Evolutionary conservation across 345 rosid genomes (phyloP).

Genomic region (Odontarrhena argentea): DNA sequence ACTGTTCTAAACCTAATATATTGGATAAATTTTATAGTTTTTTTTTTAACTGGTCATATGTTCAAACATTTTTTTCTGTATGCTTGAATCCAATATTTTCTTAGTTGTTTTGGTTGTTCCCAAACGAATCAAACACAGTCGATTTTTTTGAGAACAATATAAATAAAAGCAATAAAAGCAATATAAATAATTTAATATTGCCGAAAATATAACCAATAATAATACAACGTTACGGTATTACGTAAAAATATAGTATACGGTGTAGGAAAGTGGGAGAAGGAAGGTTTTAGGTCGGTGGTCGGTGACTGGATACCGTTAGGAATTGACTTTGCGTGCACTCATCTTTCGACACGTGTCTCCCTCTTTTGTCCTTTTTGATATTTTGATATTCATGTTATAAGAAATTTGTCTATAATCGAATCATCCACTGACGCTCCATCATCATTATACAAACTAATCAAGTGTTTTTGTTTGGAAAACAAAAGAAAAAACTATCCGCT

Average conservation of each 20-base stretch:
- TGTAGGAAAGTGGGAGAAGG: conserved; percentile 8
- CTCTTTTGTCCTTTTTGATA: conserved; percentile 41
- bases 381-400: conserved; percentile 10
- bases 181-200: too few species aligned
- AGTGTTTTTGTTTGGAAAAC: not conserved
- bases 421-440: conserved; percentile 28
- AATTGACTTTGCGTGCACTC: conserved; percentile 71
- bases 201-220: not conserved
- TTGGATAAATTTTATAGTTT: too few species aligned
- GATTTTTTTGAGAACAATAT: too few species aligned
- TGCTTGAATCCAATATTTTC: too few species aligned
- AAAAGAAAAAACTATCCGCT: not conserved
- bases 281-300: conserved; percentile 75
- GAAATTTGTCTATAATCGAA: not conserved
- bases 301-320: conserved; percentile 86
- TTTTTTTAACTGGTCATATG: too few species aligned
- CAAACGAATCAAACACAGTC: too few species aligned
- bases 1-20: too few species aligned
- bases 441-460: conserved; percentile 11
- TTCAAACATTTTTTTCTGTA: too few species aligned
- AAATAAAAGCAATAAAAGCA: too few species aligned
- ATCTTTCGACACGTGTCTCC: conserved; percentile 41
- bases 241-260: not conserved
- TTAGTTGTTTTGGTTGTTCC: too few species aligned
- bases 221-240: not conserved